Evolutionary conservation across 2,329 filamentous ascomycete genomes (phyloP).

Genomic region (Colletotrichum scovillei): DNA sequence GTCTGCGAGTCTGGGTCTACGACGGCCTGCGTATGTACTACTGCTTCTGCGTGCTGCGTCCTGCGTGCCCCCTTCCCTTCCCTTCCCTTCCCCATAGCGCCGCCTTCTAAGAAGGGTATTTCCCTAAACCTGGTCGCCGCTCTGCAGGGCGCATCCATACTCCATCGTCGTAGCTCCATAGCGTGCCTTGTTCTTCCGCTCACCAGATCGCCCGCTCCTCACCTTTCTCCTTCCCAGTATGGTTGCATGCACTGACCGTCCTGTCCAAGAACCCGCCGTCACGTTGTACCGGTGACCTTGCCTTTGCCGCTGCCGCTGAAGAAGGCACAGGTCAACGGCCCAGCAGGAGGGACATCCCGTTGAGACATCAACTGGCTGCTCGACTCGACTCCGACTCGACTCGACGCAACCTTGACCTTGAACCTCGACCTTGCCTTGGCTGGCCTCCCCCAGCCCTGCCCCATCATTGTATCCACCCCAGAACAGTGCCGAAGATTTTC

Average conservation of each 20-base stretch:
- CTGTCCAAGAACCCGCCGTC: constrained; percentile 27
- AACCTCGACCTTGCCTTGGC: constrained; percentile 35
- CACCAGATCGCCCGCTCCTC: constrained; percentile 50
- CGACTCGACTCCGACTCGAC: constrained; percentile 30
- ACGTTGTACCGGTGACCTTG: constrained; percentile 31
- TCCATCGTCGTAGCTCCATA: constrained; percentile 38
- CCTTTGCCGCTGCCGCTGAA: constrained; percentile 43
- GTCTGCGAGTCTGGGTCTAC: background rate
- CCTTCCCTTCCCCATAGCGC: constrained; percentile 34
- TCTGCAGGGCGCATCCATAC: constrained; percentile 37
- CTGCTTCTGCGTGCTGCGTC: background rate
- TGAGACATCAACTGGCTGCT: constrained; percentile 13
- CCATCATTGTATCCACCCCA: constrained; percentile 53
- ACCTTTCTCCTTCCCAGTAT: constrained; percentile 61
- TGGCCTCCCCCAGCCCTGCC: constrained; percentile 42
- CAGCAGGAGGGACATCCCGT: constrained; percentile 36
- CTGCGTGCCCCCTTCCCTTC: constrained; percentile 21
- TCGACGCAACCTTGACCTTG: constrained; percentile 36
- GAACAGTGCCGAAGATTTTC: constrained; percentile 61
- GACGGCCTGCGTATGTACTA: background rate
- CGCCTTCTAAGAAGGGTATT: constrained; percentile 37
- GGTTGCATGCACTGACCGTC: constrained; percentile 54
- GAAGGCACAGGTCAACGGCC: constrained; percentile 47
- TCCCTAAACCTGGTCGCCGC: constrained; percentile 33
- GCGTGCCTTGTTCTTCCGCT: constrained; percentile 37